Evolutionary conservation across 148 eudicot genomes (phyloP).

Genomic region (Agrostemma githago): DNA sequence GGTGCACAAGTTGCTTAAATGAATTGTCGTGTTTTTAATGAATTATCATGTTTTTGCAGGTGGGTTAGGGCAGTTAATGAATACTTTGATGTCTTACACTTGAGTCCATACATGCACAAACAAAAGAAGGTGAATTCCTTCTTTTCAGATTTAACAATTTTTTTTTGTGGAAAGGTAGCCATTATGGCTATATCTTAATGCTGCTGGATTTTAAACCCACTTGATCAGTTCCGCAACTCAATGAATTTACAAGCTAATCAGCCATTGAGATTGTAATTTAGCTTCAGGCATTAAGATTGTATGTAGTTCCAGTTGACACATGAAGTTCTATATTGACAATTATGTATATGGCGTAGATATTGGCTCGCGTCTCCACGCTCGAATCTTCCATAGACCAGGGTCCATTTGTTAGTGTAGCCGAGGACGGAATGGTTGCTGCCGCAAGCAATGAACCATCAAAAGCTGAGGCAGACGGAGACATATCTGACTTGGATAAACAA

Average conservation of each 20-base stretch:
- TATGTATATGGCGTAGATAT: constrained; percentile 19
- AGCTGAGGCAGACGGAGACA: constrained; percentile 29
- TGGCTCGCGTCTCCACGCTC: constrained; percentile 27
- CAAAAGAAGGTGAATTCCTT: constrained; percentile 49
- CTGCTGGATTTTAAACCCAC: neutral
- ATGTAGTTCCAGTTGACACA: neutral
- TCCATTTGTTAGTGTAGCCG: constrained; percentile 58
- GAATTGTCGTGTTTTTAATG: constrained; percentile 14
- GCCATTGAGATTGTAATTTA: neutral
- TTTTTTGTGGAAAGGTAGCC: neutral
- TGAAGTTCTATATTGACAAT: neutral
- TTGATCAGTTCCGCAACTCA: neutral
- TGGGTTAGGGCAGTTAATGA: constrained; percentile 88
- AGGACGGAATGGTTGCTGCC: constrained; percentile 72
- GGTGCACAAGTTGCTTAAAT: constrained; percentile 3
- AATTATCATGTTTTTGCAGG: constrained; percentile 41
- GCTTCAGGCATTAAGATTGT: neutral
- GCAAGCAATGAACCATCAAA: constrained; percentile 37
- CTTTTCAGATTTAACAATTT: neutral
- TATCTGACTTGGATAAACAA: constrained; percentile 26
- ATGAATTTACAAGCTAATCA: neutral
- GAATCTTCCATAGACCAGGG: constrained; percentile 65
- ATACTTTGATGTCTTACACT: constrained; percentile 49
- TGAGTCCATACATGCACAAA: constrained; percentile 58
- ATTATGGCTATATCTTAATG: neutral